Conservation (phyloP, 202 grass and related monocot species). For the Setaria italica region DNA sequence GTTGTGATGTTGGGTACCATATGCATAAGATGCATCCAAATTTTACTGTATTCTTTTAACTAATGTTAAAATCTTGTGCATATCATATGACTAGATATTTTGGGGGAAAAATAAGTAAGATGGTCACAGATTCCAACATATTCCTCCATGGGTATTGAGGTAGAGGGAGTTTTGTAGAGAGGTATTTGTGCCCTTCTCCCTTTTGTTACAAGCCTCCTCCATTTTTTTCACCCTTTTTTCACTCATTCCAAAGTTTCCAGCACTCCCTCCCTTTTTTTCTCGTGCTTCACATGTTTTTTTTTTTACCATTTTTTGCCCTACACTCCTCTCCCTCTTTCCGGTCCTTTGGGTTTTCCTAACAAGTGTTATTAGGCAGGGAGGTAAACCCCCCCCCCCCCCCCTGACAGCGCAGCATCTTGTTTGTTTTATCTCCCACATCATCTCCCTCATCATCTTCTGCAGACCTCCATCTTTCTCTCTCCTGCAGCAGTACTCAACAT, state of each 20-base stretch:
- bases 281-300: constrained; percentile 31
- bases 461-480: constrained; percentile 39
- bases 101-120: constrained; percentile 28
- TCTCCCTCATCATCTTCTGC: constrained; percentile 69
- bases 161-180: constrained; percentile 54
- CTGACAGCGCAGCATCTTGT: constrained; percentile 95
- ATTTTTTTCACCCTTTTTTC: constrained; percentile 15
- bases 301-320: constrained; percentile 7
- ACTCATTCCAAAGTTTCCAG: constrained; percentile 41
- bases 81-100: constrained; percentile 51
- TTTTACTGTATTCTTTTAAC: background rate
- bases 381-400: constrained; percentile 45
- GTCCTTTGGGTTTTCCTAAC: constrained; percentile 71
- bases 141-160: constrained; percentile 57
- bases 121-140: constrained; percentile 56
- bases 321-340: constrained; percentile 45
- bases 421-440: constrained; percentile 87
- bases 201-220: constrained; percentile 55
- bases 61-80: background rate
- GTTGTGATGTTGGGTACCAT: background rate
- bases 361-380: constrained; percentile 63
- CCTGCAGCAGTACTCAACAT: constrained; percentile 46
- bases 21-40: background rate
- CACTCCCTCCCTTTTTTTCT: background rate
- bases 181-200: constrained; percentile 50